A percentile compares a stretch with the other conserved stretches of the same genome.
phyloP scores from a whole-genome alignment of 306 rosid species.

The Fragaria iinumae region DNA sequence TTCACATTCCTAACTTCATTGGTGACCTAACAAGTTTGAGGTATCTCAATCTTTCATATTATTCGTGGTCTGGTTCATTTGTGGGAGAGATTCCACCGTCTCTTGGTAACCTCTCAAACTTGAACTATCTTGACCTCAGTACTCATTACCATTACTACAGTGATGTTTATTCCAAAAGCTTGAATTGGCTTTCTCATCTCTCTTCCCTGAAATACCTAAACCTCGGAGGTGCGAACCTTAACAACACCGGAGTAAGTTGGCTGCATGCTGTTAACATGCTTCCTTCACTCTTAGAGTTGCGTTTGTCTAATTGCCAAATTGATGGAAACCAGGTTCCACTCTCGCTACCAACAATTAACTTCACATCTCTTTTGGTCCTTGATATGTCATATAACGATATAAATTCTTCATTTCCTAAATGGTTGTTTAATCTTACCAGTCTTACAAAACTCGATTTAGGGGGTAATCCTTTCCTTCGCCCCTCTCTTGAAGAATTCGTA shows the following conservation, averaged over 20 bases:
- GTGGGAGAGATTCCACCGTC: slow-evolving; percentile 7
- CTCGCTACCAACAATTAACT: not conserved
- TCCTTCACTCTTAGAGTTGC: slow-evolving; percentile 17
- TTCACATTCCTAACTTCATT: not conserved
- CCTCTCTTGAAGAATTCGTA: not conserved
- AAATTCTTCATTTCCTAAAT: no score
- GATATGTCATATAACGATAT: no score
- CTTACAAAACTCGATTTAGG: no score
- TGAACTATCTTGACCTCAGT: slow-evolving; percentile 19
- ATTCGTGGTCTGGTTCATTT: not conserved
- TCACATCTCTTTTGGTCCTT: not conserved
- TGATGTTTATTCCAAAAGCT: not conserved
- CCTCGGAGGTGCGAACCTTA: slow-evolving; percentile 24
- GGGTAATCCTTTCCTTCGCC: not conserved
- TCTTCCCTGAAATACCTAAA: slow-evolving; percentile 23
- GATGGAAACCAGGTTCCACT: not conserved
- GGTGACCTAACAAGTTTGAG: not conserved
- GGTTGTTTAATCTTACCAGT: no score
- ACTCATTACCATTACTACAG: no score
- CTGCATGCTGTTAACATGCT: not conserved
- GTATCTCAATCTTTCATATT: slow-evolving; percentile 20
- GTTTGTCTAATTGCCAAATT: not conserved
- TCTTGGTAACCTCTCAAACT: slow-evolving; percentile 21
- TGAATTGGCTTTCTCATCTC: slow-evolving; percentile 27
- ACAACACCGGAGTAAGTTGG: slow-evolving; percentile 15